These are phyloP conservation scores for Xylaria scruposa DNA, from an alignment of 495 filamentous ascomycete species.

Conservation along the genomic window DNA sequence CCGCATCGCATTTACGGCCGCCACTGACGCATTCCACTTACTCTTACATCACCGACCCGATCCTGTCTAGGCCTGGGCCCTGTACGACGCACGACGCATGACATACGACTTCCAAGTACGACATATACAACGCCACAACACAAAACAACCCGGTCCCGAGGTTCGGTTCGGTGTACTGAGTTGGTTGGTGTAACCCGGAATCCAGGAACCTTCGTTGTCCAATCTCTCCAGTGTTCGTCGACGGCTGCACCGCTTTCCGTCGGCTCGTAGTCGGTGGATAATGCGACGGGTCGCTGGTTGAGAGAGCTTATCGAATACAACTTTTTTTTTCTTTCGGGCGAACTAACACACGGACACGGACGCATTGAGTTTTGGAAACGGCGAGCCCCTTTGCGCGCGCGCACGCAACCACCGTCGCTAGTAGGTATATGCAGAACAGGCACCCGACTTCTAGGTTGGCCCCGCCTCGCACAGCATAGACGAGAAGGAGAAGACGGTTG, in stretches of 20 bases:
- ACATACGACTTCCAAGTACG: too few species aligned
- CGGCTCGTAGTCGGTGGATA: slow-evolving; percentile 1
- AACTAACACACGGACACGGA: not conserved
- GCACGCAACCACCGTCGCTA: not conserved
- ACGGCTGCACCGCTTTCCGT: slow-evolving; percentile 1
- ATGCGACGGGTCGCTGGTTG: not conserved
- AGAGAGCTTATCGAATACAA: not conserved
- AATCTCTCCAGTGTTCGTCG: not conserved
- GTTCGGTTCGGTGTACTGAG: not conserved
- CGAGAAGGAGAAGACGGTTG: not conserved
- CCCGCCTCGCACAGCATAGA: not conserved
- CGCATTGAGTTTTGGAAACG: not conserved
- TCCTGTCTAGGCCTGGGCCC: not conserved
- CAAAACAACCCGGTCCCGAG: not conserved
- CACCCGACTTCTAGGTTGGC: slow-evolving; percentile 18
- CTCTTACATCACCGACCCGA: slow-evolving; percentile 3
- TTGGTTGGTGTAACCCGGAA: not conserved
- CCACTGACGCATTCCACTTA: not conserved
- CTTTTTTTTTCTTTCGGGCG: not conserved
- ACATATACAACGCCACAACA: not conserved
- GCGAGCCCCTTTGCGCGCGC: not conserved
- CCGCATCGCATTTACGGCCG: not conserved
- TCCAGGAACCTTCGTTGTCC: not conserved
- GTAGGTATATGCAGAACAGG: not conserved
- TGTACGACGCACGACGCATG: too few species aligned